phyloP scores from a whole-genome alignment of 2,329 filamentous ascomycete species.

The Colletotrichum kahawae region DNA sequence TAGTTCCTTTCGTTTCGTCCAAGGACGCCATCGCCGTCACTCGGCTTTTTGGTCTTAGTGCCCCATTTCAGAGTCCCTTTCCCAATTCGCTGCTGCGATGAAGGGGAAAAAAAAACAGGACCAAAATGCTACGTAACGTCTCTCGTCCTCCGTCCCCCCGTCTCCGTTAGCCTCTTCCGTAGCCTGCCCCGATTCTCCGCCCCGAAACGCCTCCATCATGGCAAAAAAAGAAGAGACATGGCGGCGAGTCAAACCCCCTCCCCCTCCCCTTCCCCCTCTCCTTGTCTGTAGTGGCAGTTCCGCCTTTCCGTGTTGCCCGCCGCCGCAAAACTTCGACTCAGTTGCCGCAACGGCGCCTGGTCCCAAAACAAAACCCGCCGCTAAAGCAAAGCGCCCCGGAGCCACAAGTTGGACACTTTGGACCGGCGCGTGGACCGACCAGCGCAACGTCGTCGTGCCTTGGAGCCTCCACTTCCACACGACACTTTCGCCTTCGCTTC shows the following conservation, averaged over 20 bases:
- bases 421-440: background rate
- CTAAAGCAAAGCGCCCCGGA: background rate
- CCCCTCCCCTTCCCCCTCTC: background rate
- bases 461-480: constrained; percentile 3
- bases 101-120: background rate
- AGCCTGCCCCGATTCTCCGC: constrained; percentile 2
- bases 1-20: background rate
- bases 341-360: constrained; percentile 15
- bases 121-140: background rate
- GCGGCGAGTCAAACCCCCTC: constrained; percentile 1
- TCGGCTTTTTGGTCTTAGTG: background rate
- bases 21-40: constrained; percentile 8
- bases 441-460: constrained; percentile 7
- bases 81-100: background rate
- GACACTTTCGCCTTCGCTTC: background rate
- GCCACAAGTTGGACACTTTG: background rate
- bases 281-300: background rate
- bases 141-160: background rate
- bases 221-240: background rate
- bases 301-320: background rate
- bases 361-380: constrained; percentile 1
- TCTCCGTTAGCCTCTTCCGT: constrained; percentile 5
- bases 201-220: constrained; percentile 7
- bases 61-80: background rate
- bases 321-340: background rate